Evolutionary conservation across 1,139 yeast genomes (phyloP).

Genomic region (Yamadazyma taylorii): DNA sequence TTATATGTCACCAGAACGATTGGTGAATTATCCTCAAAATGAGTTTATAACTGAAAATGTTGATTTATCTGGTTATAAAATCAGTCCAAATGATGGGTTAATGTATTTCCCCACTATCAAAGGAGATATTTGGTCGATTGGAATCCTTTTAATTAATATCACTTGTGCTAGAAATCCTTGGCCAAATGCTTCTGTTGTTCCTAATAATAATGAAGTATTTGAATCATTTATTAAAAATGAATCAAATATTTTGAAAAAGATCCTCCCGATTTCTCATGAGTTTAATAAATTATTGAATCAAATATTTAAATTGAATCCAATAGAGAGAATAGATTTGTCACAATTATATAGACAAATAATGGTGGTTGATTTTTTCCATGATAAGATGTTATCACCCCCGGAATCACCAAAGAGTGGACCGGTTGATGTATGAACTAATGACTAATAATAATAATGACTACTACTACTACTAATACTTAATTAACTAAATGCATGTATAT

Average conservation of each 20-base stretch:
- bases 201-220: constrained; percentile 60
- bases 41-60: constrained; percentile 26
- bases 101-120: constrained; percentile 62
- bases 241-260: constrained; percentile 33
- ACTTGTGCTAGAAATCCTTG: constrained; percentile 89
- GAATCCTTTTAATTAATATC: constrained; percentile 75
- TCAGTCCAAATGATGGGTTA: constrained; percentile 19
- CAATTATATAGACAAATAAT: constrained; percentile 45
- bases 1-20: constrained; percentile 92
- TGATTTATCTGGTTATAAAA: constrained; percentile 30
- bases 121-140: constrained; percentile 89
- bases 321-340: constrained; percentile 54
- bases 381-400: constrained; percentile 20
- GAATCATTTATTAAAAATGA: constrained; percentile 40
- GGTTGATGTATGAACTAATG: too few species aligned
- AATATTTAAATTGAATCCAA: constrained; percentile 64
- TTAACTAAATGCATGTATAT: too few species aligned
- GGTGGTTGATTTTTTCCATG: constrained; percentile 41
- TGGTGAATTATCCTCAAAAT: constrained; percentile 47
- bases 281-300: constrained; percentile 54
- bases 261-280: constrained; percentile 66
- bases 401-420: constrained; percentile 16
- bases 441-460: too few species aligned
- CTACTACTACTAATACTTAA: too few species aligned
- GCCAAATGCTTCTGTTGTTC: constrained; percentile 70